Evolutionary conservation across 495 filamentous ascomycete genomes (phyloP).

Genomic region (Lineolata rhizophorae): DNA sequence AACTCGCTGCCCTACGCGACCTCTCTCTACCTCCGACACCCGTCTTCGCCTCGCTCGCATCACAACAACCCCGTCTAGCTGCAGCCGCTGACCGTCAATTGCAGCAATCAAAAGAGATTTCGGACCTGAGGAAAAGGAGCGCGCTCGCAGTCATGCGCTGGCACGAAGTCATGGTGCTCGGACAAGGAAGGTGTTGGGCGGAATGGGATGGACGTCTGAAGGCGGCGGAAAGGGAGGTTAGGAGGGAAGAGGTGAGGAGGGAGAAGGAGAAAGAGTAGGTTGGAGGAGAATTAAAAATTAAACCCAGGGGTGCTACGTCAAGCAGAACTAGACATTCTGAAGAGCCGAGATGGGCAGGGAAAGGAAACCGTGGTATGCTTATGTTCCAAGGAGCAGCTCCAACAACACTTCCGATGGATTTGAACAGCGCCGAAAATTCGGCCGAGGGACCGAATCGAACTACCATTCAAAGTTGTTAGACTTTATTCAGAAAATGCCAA

Average conservation of each 20-base stretch:
- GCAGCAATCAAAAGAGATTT: conserved; percentile 48
- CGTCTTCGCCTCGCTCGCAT: conserved; percentile 41
- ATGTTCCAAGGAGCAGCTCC: too few species aligned
- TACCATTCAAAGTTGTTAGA: too few species aligned
- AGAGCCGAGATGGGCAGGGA: too few species aligned
- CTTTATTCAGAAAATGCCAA: too few species aligned
- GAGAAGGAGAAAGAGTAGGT: conserved; percentile 6
- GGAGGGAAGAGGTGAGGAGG: conserved; percentile 29
- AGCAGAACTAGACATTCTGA: too few species aligned
- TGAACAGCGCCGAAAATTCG: too few species aligned
- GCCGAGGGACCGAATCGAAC: too few species aligned
- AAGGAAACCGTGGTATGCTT: too few species aligned
- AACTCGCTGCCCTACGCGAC: conserved; percentile 58
- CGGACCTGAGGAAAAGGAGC: conserved; percentile 47
- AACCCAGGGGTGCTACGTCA: too few species aligned
- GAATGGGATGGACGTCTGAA: conserved; percentile 50
- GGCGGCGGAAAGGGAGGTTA: conserved; percentile 41
- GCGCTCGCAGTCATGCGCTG: conserved; percentile 53
- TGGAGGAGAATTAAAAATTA: too few species aligned
- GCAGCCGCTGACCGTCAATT: conserved; percentile 41
- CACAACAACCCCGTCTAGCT: conserved; percentile 48
- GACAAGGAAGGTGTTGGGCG: conserved; percentile 46
- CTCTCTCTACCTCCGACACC: conserved; percentile 50
- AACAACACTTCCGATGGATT: too few species aligned
- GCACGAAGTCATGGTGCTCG: conserved; percentile 55